phyloP scores from a whole-genome alignment of 139 green algal species.

The Desmodesmus armatus region DNA sequence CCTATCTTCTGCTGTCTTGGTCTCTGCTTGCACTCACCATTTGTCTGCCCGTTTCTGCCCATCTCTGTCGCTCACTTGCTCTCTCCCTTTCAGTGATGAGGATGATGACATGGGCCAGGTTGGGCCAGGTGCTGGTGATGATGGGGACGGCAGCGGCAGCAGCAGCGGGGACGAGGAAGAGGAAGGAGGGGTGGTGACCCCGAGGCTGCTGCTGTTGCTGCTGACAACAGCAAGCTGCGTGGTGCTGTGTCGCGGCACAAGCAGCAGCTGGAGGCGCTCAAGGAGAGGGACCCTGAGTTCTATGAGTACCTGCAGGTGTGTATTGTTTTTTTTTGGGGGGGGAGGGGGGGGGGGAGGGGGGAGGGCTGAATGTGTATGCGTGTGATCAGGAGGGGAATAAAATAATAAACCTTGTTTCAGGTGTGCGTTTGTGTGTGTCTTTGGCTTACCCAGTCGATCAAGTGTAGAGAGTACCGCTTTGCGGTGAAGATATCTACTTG shows the following conservation, averaged over 20 bases:
- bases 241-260: slow-evolving; percentile 61
- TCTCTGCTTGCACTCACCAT: no score
- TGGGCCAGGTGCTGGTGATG: background rate
- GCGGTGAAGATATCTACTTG: background rate
- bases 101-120: background rate
- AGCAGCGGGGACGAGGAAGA: slow-evolving; percentile 38
- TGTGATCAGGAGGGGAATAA: background rate
- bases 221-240: slow-evolving; percentile 63
- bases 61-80: no score
- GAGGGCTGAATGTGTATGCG: background rate
- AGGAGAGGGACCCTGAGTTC: slow-evolving; percentile 94
- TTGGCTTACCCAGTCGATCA: background rate
- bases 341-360: background rate
- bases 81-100: slow-evolving; percentile 9
- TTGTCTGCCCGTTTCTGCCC: no score
- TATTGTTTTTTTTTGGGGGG: slow-evolving; percentile 3
- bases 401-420: background rate
- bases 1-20: no score
- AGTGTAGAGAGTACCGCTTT: background rate
- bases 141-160: slow-evolving; percentile 24
- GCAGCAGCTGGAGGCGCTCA: slow-evolving; percentile 86
- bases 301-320: slow-evolving; percentile 77
- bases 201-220: slow-evolving; percentile 47
- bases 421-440: background rate
- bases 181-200: slow-evolving; percentile 25